These are phyloP conservation scores for Senecio squalidus DNA, from an alignment of 140 eudicot genomes.

Conservation along the genomic window DNA sequence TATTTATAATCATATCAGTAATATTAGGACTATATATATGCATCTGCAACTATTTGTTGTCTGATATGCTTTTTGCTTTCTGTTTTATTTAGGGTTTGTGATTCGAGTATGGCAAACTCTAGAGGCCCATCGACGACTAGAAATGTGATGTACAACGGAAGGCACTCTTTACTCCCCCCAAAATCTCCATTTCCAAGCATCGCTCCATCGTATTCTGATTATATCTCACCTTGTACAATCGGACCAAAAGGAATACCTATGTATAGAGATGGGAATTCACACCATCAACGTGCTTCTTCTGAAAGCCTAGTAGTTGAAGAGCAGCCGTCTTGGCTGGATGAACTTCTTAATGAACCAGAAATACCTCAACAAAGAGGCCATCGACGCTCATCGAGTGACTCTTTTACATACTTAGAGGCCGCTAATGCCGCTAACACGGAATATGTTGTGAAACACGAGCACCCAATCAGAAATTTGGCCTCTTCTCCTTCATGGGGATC, in stretches of 20 bases:
- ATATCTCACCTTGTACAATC: slow-evolving; percentile 16
- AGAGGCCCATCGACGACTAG: slow-evolving; percentile 35
- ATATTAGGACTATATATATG: background rate
- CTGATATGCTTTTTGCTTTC: slow-evolving; percentile 6
- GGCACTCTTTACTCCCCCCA: slow-evolving; percentile 36
- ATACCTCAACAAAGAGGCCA: slow-evolving; percentile 44
- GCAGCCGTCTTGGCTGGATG: slow-evolving; percentile 80
- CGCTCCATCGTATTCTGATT: slow-evolving; percentile 35
- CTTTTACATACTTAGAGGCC: slow-evolving; percentile 51
- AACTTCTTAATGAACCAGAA: slow-evolving; percentile 68
- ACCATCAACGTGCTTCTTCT: slow-evolving; percentile 56
- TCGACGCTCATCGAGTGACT: slow-evolving; percentile 72
- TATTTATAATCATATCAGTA: background rate
- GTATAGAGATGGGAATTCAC: slow-evolving; percentile 17
- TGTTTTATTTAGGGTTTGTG: slow-evolving; percentile 22
- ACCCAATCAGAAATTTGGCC: slow-evolving; percentile 14
- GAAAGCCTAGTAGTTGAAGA: slow-evolving; percentile 67
- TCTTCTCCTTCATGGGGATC: slow-evolving; percentile 27
- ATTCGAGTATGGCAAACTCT: slow-evolving; percentile 43
- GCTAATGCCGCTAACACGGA: slow-evolving; percentile 24
- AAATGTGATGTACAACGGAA: slow-evolving; percentile 25
- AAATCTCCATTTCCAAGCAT: slow-evolving; percentile 32
- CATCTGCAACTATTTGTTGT: background rate
- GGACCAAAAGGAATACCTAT: slow-evolving; percentile 20
- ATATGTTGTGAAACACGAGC: slow-evolving; percentile 17